Conservation (phyloP, 2,329 filamentous ascomycete species). For the Huntiella abstrusa region DNA sequence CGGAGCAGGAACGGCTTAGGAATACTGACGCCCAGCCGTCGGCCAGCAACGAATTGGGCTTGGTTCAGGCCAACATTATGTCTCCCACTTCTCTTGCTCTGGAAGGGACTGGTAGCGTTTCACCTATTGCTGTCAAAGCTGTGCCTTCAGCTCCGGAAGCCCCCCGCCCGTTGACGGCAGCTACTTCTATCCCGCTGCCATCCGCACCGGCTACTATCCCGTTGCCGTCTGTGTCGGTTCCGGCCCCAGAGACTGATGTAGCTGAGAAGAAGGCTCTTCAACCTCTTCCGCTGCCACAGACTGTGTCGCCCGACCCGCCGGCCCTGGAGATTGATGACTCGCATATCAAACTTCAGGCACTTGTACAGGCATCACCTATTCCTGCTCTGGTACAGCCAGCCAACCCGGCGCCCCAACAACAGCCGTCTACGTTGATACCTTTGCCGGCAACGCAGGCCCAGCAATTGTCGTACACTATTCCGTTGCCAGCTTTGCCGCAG, state of each 20-base stretch:
- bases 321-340: constrained; percentile 5
- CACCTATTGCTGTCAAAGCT: not conserved
- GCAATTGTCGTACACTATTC: constrained; percentile 7
- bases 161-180: no score
- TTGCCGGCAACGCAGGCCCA: not conserved
- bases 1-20: constrained; percentile 21
- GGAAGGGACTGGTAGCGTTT: not conserved
- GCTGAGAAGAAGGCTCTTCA: not conserved
- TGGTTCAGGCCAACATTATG: not conserved
- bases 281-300: not conserved
- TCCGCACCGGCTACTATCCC: not conserved
- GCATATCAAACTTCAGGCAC: constrained; percentile 5
- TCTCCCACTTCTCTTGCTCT: not conserved
- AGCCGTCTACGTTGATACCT: not conserved
- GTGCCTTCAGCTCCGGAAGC: not conserved
- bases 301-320: not conserved
- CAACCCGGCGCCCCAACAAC: not conserved
- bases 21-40: not conserved
- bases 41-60: not conserved
- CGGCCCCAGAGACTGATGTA: not conserved
- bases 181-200: not conserved
- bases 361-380: constrained; percentile 7
- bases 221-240: not conserved
- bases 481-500: constrained; percentile 4
- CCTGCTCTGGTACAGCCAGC: not conserved